These are phyloP conservation scores for Pythium scleroteichum DNA, from an alignment of 352 stramenopile genomes.

Conservation along the genomic window DNA sequence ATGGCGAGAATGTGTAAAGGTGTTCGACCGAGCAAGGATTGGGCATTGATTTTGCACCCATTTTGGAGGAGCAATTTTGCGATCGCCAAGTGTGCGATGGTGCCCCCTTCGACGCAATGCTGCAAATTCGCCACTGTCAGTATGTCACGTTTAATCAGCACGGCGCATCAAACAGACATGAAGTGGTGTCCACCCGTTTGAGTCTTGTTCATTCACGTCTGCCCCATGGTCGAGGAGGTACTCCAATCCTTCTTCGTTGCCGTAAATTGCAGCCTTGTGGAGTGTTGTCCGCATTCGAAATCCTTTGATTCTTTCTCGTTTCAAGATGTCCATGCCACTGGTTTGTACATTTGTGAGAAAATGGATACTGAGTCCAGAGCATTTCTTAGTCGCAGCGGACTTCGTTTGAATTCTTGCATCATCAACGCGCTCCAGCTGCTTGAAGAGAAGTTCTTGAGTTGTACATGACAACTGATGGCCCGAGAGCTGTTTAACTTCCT, in stretches of 20 bases:
- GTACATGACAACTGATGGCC: slow-evolving; percentile 24
- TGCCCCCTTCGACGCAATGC: slow-evolving; percentile 50
- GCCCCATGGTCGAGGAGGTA: slow-evolving; percentile 43
- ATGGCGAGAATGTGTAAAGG: slow-evolving; percentile 52
- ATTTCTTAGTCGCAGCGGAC: background rate
- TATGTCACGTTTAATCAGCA: background rate
- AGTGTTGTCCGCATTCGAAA: slow-evolving; percentile 30
- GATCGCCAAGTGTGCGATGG: slow-evolving; percentile 35
- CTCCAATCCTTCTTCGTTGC: slow-evolving; percentile 37
- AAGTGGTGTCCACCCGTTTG: slow-evolving; percentile 59
- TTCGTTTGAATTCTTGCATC: slow-evolving; percentile 4
- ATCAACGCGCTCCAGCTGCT: slow-evolving; percentile 44
- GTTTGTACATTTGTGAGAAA: slow-evolving; percentile 33
- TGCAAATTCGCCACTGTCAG: slow-evolving; percentile 11
- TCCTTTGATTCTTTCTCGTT: background rate
- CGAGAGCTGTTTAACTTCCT: slow-evolving; percentile 41
- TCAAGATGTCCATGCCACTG: background rate
- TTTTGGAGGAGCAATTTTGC: slow-evolving; percentile 36
- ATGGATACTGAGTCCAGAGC: slow-evolving; percentile 39
- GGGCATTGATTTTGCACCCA: slow-evolving; percentile 34
- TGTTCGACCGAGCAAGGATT: slow-evolving; percentile 52
- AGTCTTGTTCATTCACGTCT: slow-evolving; percentile 42
- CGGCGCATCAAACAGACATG: slow-evolving; percentile 39
- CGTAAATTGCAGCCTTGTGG: slow-evolving; percentile 53
- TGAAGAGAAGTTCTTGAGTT: slow-evolving; percentile 37